phyloP scores from a whole-genome alignment of 1,139 yeast genomes.

The Yamadazyma mexicana region DNA sequence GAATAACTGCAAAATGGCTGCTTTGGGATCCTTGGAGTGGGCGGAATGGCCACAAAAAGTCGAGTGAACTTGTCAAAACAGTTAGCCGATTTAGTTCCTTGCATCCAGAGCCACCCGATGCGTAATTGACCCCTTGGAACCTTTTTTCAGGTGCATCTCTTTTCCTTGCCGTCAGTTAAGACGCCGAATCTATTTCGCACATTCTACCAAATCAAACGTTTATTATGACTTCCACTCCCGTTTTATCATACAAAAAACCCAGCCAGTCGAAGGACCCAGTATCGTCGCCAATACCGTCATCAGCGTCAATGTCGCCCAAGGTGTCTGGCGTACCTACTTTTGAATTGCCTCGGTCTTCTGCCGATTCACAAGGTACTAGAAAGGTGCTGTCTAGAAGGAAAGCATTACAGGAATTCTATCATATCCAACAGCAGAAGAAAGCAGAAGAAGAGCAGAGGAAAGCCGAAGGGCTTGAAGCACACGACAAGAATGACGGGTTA shows the following conservation, averaged over 20 bases:
- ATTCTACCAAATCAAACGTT: neutral
- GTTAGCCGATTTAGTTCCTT: too few relatives aligned
- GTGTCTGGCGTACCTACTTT: neutral
- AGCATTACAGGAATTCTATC: slow-evolving; percentile 47
- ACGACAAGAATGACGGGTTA: too few relatives aligned
- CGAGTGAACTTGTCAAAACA: too few relatives aligned
- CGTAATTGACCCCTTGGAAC: too few relatives aligned
- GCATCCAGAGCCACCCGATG: too few relatives aligned
- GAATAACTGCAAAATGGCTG: too few relatives aligned
- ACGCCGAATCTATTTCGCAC: neutral
- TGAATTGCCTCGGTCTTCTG: neutral
- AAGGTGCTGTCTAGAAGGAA: slow-evolving; percentile 42
- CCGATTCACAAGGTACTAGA: slow-evolving; percentile 14
- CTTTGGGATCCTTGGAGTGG: too few relatives aligned
- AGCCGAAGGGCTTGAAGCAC: slow-evolving; percentile 10
- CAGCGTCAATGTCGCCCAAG: neutral
- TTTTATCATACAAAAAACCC: slow-evolving; percentile 32
- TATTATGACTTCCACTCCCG: slow-evolving; percentile 17
- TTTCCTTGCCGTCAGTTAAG: too few relatives aligned
- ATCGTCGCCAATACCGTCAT: slow-evolving; percentile 6
- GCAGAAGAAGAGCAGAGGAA: slow-evolving; percentile 8
- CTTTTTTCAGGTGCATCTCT: too few relatives aligned
- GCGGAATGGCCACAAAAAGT: too few relatives aligned
- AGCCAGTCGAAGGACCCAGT: slow-evolving; percentile 4
- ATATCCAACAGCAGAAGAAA: slow-evolving; percentile 24